phyloP scores from a whole-genome alignment of 2,329 filamentous ascomycete species.

The Myriosclerotinia scirpicola region DNA sequence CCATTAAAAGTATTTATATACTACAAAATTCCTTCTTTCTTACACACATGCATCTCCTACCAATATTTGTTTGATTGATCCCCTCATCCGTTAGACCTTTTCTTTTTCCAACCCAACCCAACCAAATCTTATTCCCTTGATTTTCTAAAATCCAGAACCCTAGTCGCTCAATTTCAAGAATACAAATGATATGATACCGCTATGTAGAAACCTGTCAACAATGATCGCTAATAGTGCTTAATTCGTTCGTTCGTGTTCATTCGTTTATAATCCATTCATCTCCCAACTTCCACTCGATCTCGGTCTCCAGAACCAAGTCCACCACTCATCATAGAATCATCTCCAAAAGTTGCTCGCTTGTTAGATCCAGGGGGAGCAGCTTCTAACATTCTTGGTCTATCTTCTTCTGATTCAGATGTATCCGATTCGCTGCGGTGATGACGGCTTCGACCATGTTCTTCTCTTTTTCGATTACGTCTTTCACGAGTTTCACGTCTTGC shows the following conservation, averaged over 20 bases:
- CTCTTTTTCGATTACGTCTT: conserved; percentile 35
- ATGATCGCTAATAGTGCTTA: not conserved
- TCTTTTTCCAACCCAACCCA: not conserved
- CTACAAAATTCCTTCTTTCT: conserved; percentile 6
- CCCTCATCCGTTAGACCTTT: not conserved
- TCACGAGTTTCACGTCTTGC: conserved; percentile 39
- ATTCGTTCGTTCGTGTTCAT: not conserved
- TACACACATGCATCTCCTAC: not conserved
- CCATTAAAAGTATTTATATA: not conserved
- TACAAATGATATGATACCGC: not conserved
- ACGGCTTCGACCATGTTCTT: conserved; percentile 26
- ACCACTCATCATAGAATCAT: conserved; percentile 38
- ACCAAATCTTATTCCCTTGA: not conserved
- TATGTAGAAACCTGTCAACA: not conserved
- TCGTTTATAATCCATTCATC: conserved; percentile 6
- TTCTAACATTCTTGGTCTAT: conserved; percentile 37
- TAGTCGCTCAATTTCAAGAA: not conserved
- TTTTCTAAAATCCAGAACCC: not conserved
- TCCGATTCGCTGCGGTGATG: conserved; percentile 33
- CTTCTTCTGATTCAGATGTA: conserved; percentile 26
- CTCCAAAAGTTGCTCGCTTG: conserved; percentile 29
- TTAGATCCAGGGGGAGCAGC: conserved; percentile 31
- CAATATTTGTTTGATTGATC: not conserved
- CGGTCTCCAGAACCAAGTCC: conserved; percentile 26
- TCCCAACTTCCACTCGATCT: conserved; percentile 6